Conservation (phyloP, 1,284 basidiomycete species). For the Amylostereum chailletii region DNA sequence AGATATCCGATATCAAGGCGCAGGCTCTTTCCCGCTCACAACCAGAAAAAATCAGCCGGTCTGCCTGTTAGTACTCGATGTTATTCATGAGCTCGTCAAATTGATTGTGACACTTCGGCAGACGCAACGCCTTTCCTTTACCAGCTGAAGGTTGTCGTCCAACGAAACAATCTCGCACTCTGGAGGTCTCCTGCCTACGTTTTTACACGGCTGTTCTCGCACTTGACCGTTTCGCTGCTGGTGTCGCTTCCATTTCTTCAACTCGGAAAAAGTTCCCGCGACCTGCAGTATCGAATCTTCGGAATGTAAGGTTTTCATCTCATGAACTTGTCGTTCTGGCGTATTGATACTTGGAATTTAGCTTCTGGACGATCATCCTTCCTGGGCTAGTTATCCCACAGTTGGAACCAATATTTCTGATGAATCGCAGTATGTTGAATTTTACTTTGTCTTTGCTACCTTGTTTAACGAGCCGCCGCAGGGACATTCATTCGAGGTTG, state of each 20-base stretch:
- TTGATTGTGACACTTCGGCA: constrained; percentile 15
- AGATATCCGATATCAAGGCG: constrained; percentile 27
- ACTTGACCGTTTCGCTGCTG: constrained; percentile 70
- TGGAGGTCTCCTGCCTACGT: constrained; percentile 82
- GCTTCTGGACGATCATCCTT: constrained; percentile 63
- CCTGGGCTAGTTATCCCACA: constrained; percentile 75
- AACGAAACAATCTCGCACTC: constrained; percentile 68
- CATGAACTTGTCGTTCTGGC: not conserved
- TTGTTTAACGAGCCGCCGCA: constrained; percentile 6
- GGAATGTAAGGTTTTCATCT: constrained; percentile 41
- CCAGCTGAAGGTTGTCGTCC: constrained; percentile 71
- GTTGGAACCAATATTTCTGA: constrained; percentile 83
- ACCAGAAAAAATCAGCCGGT: constrained; percentile 13
- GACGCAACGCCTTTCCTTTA: constrained; percentile 74
- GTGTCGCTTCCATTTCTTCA: constrained; percentile 82
- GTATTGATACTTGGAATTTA: constrained; percentile 18
- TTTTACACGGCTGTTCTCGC: constrained; percentile 77
- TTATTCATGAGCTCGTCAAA: not conserved
- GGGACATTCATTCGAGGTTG: constrained; percentile 60
- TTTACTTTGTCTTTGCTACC: not conserved
- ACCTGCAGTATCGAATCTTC: constrained; percentile 83
- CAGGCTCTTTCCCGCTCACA: constrained; percentile 17
- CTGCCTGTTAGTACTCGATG: constrained; percentile 20
- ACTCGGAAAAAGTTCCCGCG: constrained; percentile 55
- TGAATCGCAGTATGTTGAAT: constrained; percentile 39